Evolutionary conservation across 2,329 filamentous ascomycete species (phyloP), one percentile per base, ranked within the genome.

Genomic region (Rutstroemia sp.): DNA sequence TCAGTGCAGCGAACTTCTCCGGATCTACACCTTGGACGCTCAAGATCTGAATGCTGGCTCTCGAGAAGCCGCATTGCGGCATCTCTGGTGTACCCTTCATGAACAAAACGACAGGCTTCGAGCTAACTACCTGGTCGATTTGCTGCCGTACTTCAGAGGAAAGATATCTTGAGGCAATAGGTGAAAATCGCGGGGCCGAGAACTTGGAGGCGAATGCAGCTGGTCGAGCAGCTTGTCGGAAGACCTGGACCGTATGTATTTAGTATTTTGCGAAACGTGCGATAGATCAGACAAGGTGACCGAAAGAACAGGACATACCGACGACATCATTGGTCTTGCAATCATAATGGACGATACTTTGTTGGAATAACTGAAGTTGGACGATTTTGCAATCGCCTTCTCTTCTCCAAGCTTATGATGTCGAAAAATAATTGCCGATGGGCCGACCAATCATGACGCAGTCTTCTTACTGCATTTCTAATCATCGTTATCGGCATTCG

Each of bases 81-180:
- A 84, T 89, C 75, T 96, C 92, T 57, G 94, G 94, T 1, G 94
- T 97, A 58, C 94, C 94, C 78, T 99, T 99, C 94, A 99, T 99
- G 79, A 99, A 99, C 57, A 99, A 80, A 1, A 99, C 94, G 0
- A 99, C 92, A 2, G 92, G 92, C 0, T 92, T 88, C 0, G 91
- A 92, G 23, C 76, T 78, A 16, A 99, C 86, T 34, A 92, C 92
- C 72, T 91, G 89, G 73, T 96, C 89, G 67, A 99, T 99, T 25
- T 92, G 91, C 40, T 83, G 74, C 60, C 81, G 84, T 10, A 89
- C 94, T 69, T 90, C 82, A 65, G 86, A 81, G 34, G 92, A 96
- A 48, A 99, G 81, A 42, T 89, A 79, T 57, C 91, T 87, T 54
- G 56, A 51, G 10, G 61, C 52, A 60, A 69, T 67, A 56, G 58